Conservation (phyloP, 306 rosid genomes). For the Medicago truncatula region DNA sequence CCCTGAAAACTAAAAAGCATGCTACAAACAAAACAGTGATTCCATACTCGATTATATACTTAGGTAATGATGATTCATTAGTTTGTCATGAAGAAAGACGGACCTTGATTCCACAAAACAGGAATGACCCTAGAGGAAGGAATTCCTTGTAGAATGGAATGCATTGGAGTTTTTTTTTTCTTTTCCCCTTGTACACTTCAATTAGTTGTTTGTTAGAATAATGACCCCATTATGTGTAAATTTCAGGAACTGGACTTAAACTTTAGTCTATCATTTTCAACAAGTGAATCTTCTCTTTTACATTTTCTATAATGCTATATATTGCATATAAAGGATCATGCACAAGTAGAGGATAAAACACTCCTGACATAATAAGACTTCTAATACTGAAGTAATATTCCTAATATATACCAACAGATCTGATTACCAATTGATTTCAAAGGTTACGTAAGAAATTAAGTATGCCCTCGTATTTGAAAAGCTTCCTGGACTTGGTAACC, state of each 20-base stretch:
- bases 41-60: slow-evolving; percentile 3
- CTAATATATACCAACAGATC: slow-evolving; percentile 1
- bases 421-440: slow-evolving; percentile 17
- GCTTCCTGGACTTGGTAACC: neutral
- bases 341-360: slow-evolving; percentile 7
- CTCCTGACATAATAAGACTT: neutral
- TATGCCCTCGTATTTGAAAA: slow-evolving; percentile 17
- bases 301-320: neutral
- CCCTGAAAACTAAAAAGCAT: slow-evolving; percentile 22
- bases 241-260: neutral
- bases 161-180: neutral
- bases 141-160: slow-evolving; percentile 11
- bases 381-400: slow-evolving; percentile 5
- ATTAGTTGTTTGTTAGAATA: slow-evolving; percentile 1
- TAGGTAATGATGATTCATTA: slow-evolving; percentile 16
- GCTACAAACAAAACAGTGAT: slow-evolving; percentile 14
- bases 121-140: slow-evolving; percentile 1
- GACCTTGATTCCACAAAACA: slow-evolving; percentile 19
- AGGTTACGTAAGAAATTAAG: slow-evolving; percentile 30
- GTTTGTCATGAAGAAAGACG: slow-evolving; percentile 4
- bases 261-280: neutral
- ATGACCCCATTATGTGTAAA: slow-evolving; percentile 3
- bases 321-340: slow-evolving; percentile 2
- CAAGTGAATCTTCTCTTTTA: neutral
- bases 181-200: neutral